Percentiles rank a stretch among this genome's conserved stretches.
Conservation (phyloP, 2,329 filamentous ascomycete species). For the Venturia nashicola region DNA sequence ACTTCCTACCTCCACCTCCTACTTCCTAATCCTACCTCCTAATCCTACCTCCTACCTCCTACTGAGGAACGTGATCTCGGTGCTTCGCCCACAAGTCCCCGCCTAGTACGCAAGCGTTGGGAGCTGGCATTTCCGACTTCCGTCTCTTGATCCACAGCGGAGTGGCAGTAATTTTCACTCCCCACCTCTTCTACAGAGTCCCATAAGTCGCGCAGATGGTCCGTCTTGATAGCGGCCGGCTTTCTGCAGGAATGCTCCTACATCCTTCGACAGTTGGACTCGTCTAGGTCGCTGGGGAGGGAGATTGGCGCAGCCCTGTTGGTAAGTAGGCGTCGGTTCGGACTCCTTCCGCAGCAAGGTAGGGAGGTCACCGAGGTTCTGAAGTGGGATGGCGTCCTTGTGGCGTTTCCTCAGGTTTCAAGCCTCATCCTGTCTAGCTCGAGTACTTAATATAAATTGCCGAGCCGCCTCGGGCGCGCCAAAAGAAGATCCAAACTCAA, state of each 20-base stretch:
- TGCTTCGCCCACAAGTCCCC: neutral
- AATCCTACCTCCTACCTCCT: too few species aligned
- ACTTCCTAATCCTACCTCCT: too few species aligned
- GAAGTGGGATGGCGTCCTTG: neutral
- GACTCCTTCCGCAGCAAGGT: neutral
- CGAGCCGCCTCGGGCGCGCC: neutral
- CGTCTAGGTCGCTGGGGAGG: neutral
- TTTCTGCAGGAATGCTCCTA: neutral
- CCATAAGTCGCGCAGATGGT: neutral
- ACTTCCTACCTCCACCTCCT: too few species aligned
- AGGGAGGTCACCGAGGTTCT: neutral
- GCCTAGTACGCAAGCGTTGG: neutral
- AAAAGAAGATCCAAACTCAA: neutral
- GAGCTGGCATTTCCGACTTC: neutral
- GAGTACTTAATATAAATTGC: neutral
- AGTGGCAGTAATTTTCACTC: neutral
- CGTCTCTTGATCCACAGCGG: neutral
- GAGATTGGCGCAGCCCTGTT: neutral
- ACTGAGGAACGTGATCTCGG: neutral
- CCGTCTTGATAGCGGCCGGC: neutral
- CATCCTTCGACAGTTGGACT: neutral
- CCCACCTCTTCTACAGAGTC: neutral
- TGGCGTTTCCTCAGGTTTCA: neutral
- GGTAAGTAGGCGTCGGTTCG: neutral
- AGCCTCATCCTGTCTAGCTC: neutral